Conservation (phyloP, 305 asterid species). For the Coffea humblotiana region DNA sequence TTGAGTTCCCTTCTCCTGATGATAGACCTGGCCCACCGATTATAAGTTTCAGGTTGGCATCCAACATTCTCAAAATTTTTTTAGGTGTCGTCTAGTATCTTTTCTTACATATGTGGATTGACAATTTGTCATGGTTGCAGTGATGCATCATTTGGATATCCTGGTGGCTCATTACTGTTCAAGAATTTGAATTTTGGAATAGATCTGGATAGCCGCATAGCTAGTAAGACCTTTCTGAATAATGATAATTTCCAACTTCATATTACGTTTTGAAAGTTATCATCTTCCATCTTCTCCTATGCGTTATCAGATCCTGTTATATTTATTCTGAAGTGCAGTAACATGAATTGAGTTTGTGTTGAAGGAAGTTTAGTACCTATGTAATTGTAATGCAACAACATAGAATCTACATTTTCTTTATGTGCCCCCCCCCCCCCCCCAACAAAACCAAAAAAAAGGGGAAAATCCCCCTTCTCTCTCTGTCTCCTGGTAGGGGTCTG, state of each 20-base stretch:
- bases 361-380: neutral
- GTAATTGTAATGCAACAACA: neutral
- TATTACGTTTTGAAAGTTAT: neutral
- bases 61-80: slow-evolving; percentile 15
- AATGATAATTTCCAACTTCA: neutral
- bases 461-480: neutral
- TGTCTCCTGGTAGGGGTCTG: neutral
- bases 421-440: neutral
- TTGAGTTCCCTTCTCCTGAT: slow-evolving; percentile 98
- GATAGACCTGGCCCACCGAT: slow-evolving; percentile 98
- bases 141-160: slow-evolving; percentile 99
- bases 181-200: slow-evolving; percentile 95
- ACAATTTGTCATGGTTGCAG: slow-evolving; percentile 52
- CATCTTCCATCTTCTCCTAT: neutral
- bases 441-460: no score
- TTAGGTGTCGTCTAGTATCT: slow-evolving; percentile 11
- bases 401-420: neutral
- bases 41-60: slow-evolving; percentile 90
- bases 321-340: neutral
- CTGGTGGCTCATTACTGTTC: slow-evolving; percentile 85
- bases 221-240: slow-evolving; percentile 60
- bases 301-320: neutral
- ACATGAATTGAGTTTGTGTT: neutral
- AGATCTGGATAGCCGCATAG: slow-evolving; percentile 93
- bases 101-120: slow-evolving; percentile 17